A percentile compares a stretch with the other conserved stretches of the same genome.
phyloP scores from a whole-genome alignment of 225 moss, liverwort and hornwort genomes.

The Rhytidiadelphus loreus region DNA sequence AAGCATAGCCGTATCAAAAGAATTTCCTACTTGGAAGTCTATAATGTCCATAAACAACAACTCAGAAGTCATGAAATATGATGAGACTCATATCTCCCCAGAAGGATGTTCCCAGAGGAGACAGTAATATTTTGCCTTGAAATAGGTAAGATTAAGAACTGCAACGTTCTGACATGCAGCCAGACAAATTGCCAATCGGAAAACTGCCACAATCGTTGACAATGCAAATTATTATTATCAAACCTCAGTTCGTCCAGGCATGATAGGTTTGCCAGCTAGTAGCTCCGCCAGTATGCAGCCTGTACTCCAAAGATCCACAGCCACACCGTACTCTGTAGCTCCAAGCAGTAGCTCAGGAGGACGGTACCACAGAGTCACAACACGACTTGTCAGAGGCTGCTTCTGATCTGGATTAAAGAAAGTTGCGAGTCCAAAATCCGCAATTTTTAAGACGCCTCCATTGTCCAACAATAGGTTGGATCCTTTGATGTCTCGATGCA shows the following conservation, averaged over 20 bases:
- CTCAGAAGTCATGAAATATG: not conserved
- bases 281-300: constrained; percentile 96
- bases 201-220: not conserved
- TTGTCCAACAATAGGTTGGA: constrained; percentile 94
- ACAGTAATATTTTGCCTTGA: not conserved
- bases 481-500: constrained; percentile 97
- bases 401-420: constrained; percentile 99
- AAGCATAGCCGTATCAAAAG: not conserved
- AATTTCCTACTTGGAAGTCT: not conserved
- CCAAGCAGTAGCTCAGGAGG: constrained; percentile 95
- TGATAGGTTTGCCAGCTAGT: constrained; percentile 96
- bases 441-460: constrained; percentile 85
- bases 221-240: not conserved
- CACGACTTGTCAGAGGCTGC: constrained; percentile 91
- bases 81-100: not conserved
- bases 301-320: constrained; percentile 99
- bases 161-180: not conserved
- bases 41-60: no score
- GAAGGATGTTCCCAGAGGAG: not conserved
- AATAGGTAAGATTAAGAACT: not conserved
- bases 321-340: constrained; percentile 95
- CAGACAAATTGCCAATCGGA: not conserved
- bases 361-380: constrained; percentile 97
- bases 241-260: constrained; percentile 99
- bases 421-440: constrained; percentile 97